Base-by-base conservation (phyloP, 441 rosid species). In the Populus hybrid region DNA sequence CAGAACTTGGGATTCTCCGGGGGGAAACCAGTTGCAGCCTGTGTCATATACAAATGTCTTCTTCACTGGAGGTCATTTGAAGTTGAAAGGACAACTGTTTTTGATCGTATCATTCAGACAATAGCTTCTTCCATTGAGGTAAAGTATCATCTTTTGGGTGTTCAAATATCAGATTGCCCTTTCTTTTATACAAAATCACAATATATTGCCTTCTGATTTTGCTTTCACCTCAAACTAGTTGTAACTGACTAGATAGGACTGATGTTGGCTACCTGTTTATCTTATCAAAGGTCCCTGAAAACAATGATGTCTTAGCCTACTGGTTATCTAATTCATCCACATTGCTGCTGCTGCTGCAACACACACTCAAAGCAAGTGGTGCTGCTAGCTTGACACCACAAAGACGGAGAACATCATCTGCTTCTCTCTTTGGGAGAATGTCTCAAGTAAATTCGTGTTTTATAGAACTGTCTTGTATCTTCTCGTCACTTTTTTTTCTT, bases 31-130 rank as follows among this genome's bases (percentile, higher is more conserved):
- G 89, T 97, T 80, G 99, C 98, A 87, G 99, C 99, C 78, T 95
- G 97, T 82, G 86, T 95, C 77, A 91, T 97, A 78, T 97, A 97
- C 88, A 97, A 93, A 86, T 92, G 94, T 81, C 98, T 97, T 46
- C 97, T 97, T 82, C 99, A 95, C 66, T 97, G 99, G 99, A 92
- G 99, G 80, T 97, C 99, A 78, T 97, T 97, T 86, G 99, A 97
- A 87, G 99, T 90, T 73, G 99, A 97, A 89, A 94, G 98, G 88
- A 97, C 99, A 57, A 86, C 86, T 75, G 95, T 97, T 82, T 97
- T 97, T 85, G 99, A 97, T 84, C 97, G 96, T 72, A 91, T 97
- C 75, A 97, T 97, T 85, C 98, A 97, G 84, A 90, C 99, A 79
- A 91, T 97, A 84, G 97, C 98, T 74, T 85, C 96, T 61, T 90